phyloP scores from a whole-genome alignment of 345 rosid species.

The Boechera stricta region DNA sequence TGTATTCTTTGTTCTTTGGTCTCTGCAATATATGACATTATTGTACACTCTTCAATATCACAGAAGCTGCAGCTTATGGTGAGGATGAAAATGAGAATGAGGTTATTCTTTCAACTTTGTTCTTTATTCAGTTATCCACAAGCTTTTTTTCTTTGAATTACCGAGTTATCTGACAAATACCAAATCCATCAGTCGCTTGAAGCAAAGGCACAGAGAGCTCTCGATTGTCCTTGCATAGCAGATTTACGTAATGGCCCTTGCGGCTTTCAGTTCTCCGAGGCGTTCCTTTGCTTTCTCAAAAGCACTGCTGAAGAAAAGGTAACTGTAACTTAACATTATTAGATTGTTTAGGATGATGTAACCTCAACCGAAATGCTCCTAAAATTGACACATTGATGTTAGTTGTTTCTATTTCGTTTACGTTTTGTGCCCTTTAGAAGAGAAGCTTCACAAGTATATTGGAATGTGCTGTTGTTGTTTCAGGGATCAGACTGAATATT shows the following conservation, averaged over 20 bases:
- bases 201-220: slow-evolving; percentile 76
- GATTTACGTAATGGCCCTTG: slow-evolving; percentile 78
- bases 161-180: slow-evolving; percentile 36
- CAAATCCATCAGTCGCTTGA: slow-evolving; percentile 66
- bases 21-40: slow-evolving; percentile 30
- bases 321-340: slow-evolving; percentile 1
- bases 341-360: slow-evolving; percentile 8
- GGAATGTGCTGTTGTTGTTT: slow-evolving; percentile 27
- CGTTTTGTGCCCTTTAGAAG: not conserved
- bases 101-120: slow-evolving; percentile 44
- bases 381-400: not conserved
- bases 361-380: not conserved
- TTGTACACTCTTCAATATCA: slow-evolving; percentile 25
- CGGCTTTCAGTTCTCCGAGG: slow-evolving; percentile 78
- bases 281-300: slow-evolving; percentile 86
- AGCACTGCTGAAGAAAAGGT: slow-evolving; percentile 90
- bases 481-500: not conserved
- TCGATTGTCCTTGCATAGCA: slow-evolving; percentile 91
- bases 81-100: slow-evolving; percentile 56
- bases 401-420: not conserved
- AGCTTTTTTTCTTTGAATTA: not conserved
- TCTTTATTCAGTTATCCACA: not conserved
- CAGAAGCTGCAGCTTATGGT: slow-evolving; percentile 87
- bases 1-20: slow-evolving; percentile 5
- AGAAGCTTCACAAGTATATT: not conserved